A percentile compares a stretch with the other conserved stretches of the same genome.
Evolutionary conservation across 2,329 filamentous ascomycete species (phyloP).

Genomic region (Ascochyta lentis): DNA sequence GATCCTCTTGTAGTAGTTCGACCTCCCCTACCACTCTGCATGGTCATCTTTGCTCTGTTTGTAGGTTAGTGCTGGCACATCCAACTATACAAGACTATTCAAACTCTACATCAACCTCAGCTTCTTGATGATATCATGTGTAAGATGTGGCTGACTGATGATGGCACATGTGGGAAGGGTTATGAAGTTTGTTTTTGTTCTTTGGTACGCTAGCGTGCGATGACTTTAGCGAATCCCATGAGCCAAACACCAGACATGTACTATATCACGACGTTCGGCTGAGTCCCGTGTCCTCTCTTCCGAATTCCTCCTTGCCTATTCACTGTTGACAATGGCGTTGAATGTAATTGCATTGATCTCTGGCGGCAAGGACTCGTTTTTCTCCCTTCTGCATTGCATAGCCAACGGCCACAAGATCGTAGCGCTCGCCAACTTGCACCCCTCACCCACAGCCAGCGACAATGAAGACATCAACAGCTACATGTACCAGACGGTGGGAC

Average conservation of each 20-base stretch:
- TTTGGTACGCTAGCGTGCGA: constrained; percentile 18
- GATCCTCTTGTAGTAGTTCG: constrained; percentile 30
- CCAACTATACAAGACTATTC: constrained; percentile 29
- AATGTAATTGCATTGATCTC: constrained; percentile 89
- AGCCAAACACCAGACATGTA: neutral
- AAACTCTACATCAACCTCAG: constrained; percentile 4
- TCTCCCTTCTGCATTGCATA: constrained; percentile 87
- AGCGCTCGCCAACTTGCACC: constrained; percentile 88
- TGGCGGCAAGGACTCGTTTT: constrained; percentile 97
- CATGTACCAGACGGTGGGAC: constrained; percentile 99
- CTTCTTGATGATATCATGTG: neutral
- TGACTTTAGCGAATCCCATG: constrained; percentile 15
- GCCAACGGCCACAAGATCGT: constrained; percentile 84
- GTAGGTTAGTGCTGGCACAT: constrained; percentile 46
- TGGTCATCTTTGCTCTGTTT: constrained; percentile 28
- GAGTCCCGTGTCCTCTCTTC: neutral
- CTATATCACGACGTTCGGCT: constrained; percentile 5
- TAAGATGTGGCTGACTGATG: neutral
- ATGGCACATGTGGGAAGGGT: neutral
- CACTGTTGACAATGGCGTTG: constrained; percentile 14
- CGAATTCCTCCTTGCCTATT: neutral
- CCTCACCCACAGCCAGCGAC: constrained; percentile 46
- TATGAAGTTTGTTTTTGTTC: constrained; percentile 1
- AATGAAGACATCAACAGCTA: constrained; percentile 86
- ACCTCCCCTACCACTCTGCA: constrained; percentile 27